Base-by-base conservation (phyloP, 352 stramenopile genomes). In the Globisporangium mamillatum region DNA sequence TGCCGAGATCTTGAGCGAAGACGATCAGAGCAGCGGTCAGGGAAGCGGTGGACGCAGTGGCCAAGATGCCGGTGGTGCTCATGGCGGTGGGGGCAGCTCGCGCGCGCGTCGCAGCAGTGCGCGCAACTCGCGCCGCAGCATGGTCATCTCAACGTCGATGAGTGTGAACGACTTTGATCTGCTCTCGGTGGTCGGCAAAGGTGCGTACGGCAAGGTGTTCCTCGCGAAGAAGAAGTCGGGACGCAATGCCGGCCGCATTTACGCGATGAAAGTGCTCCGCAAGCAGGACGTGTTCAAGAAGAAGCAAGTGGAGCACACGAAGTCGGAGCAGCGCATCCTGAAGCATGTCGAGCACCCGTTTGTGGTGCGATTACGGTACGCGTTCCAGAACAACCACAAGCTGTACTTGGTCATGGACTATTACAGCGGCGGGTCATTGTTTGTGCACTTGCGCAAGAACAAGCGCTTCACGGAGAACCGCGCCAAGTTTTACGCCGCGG, bases 381-480 rank as follows among this genome's bases (percentile, higher is more conserved):
- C 89, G 2, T 97, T 97, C 75, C 90, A 97, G 75, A 94, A 93
- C 64, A 69, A 92, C 34, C 78, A 94, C 72, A 96, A 96, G 67
- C 70, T 97, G 41, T 95, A 96, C 60, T 60, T 97, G 20, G 88
- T 97, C 9, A 93, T 97, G 82, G 90, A 97, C 57, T 97, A 97
- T 73, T 96, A 93, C 76, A 83, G 76, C 52, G 90, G 90, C 32
- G 90, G 90, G 20, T 92, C 85, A 66, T 73, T 97, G 25, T 95
- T 95, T 70, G 79, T 93, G 44, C 90, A 97, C 70, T 50, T 97
- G 63, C 82, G 82, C 63, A 95, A 94, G 61, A 77, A 78, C 63
- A 88, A 90, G 65, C 74, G 74, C 9, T 95, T 97, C 50, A 68
- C 69, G 5, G 87, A 95, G 59, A 67, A 70, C 24, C 81, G 86